These are phyloP conservation scores for Scytalidium lignicola DNA, from an alignment of 2,329 filamentous ascomycete genomes.

Conservation along the genomic window DNA sequence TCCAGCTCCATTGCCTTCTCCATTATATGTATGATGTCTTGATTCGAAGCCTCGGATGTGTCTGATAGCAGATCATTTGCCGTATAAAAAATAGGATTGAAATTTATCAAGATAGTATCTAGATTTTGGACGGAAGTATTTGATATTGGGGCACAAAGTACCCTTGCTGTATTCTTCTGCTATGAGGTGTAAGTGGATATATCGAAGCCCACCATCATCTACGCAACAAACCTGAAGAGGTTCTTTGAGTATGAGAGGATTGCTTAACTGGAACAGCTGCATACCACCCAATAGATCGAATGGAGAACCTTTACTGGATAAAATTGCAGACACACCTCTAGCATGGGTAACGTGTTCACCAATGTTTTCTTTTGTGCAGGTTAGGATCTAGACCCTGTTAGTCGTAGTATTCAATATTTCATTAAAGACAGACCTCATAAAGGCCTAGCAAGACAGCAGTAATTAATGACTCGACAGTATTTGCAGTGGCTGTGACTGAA, in stretches of 20 bases:
- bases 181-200: not conserved
- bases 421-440: slow-evolving; percentile 11
- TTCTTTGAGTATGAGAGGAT: not conserved
- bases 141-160: not conserved
- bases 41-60: no score
- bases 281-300: not conserved
- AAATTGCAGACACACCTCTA: slow-evolving; percentile 8
- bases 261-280: not conserved
- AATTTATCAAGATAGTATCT: not conserved
- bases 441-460: slow-evolving; percentile 16
- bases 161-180: not conserved
- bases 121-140: not conserved
- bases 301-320: slow-evolving; percentile 1
- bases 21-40: no score
- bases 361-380: slow-evolving; percentile 1
- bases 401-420: not conserved
- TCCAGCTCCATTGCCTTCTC: not conserved
- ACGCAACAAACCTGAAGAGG: not conserved
- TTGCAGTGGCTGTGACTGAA: not conserved
- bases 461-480: slow-evolving; percentile 5
- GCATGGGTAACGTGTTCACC: slow-evolving; percentile 11
- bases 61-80: no score
- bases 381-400: slow-evolving; percentile 4
- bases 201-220: not conserved
- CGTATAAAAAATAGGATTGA: no score